Base-by-base conservation (phyloP, 169 alveolate genomes). In the Eimeria praecox region DNA sequence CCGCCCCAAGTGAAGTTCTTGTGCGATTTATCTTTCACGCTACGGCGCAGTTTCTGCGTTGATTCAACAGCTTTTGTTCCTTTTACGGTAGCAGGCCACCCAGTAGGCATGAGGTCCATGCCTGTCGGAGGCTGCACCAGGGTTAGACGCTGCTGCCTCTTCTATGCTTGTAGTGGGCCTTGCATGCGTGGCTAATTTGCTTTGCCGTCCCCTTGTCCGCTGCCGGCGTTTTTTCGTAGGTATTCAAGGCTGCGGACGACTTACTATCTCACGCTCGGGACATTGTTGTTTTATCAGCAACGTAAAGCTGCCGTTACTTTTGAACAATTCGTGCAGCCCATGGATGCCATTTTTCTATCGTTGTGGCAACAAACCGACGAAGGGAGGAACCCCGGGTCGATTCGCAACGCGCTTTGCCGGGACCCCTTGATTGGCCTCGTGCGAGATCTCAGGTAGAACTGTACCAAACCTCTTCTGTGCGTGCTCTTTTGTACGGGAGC, bases 211-310 rank as follows among this genome's bases (percentile, higher is more conserved):
- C 22, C 30, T 0, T 4, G 77, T 16, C 44, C 80, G 93, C 71
- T 40, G 73, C 54, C 4, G 42, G 62, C 90, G 46, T 24, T 69
- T 62, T 78, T 3, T 42, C 62, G 66, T 44, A 95, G 97, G 85
- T 98, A 98, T 90, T 99, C 98, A 44, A 97, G 98, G 95, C 97
- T 98, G 97, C 97, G 99, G 56, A 98, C 99, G 33, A 97, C 97
- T 52, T 98, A 98, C 97, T 98, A 98, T 95, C 96, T 98, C 89
- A 98, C 98, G 44, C 97, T 98, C 91, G 97, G 98, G 59, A 98
- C 98, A 95, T 96, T 98, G 80, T 97, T 98, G 83, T 98, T 98
- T 96, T 56, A 92, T 95, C 96, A 94, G 42, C 85, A 52, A 66
- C 75, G 91, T 40, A 69, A 77, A 18, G 38, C 93, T 33, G 87